A percentile compares a stretch with the other conserved stretches of the same genome.
phyloP scores from a whole-genome alignment of 345 rosid species.

The Aurinia saxatilis region DNA sequence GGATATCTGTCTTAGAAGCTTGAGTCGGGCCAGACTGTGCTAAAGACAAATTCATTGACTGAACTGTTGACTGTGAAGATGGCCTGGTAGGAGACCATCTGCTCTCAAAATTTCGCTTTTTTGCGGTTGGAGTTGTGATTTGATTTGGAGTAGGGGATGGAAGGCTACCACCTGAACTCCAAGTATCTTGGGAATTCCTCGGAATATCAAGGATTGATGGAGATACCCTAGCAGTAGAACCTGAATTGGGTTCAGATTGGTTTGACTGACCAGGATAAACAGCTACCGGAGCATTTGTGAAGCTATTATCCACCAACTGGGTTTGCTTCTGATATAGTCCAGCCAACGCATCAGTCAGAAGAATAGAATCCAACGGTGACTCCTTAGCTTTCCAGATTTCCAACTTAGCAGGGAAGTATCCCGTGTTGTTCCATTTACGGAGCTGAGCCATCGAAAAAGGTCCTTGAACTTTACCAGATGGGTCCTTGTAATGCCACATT shows the following conservation, averaged over 20 bases:
- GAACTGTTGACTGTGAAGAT: slow-evolving; percentile 29
- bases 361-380: slow-evolving; percentile 62
- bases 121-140: slow-evolving; percentile 32
- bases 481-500: slow-evolving; percentile 91
- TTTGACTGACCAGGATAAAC: slow-evolving; percentile 27
- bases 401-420: slow-evolving; percentile 84
- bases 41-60: slow-evolving; percentile 14
- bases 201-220: slow-evolving; percentile 50
- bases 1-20: slow-evolving; percentile 33
- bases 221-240: slow-evolving; percentile 28
- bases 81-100: slow-evolving; percentile 67
- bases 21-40: slow-evolving; percentile 29
- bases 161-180: slow-evolving; percentile 64
- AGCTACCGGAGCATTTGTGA: slow-evolving; percentile 35
- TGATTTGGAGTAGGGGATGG: slow-evolving; percentile 94
- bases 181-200: slow-evolving; percentile 41
- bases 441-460: slow-evolving; percentile 93
- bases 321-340: slow-evolving; percentile 58
- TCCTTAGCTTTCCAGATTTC: slow-evolving; percentile 71
- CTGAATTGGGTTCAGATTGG: slow-evolving; percentile 29
- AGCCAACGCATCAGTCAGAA: slow-evolving; percentile 64
- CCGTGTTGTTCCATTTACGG: slow-evolving; percentile 89
- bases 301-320: slow-evolving; percentile 30
- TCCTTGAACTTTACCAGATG: slow-evolving; percentile 92
- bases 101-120: slow-evolving; percentile 43